phyloP scores from a whole-genome alignment of 169 alveolate species.

The Eimeria necatrix region DNA sequence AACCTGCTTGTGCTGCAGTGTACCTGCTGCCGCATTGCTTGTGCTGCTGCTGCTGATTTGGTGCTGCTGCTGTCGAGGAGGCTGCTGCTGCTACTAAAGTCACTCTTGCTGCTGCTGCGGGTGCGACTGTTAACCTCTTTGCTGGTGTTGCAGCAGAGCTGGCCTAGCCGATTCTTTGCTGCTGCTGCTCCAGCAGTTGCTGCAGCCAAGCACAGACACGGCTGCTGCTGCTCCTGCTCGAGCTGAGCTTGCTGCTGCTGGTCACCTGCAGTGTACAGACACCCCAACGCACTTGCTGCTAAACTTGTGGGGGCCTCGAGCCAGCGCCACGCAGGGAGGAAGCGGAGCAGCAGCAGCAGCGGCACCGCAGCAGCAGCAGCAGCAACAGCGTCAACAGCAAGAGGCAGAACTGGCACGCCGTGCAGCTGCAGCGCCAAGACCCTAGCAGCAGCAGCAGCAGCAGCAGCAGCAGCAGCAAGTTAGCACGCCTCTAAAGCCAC shows the following conservation, averaged over 20 bases:
- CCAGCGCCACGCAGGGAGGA: too few species aligned
- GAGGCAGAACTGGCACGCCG: too few species aligned
- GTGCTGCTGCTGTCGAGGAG: background rate
- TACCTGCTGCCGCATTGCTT: too few species aligned
- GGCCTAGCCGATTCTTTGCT: background rate
- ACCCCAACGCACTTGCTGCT: too few species aligned
- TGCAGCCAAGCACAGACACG: background rate
- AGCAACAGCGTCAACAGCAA: too few species aligned
- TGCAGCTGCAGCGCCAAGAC: background rate
- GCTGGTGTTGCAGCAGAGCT: background rate
- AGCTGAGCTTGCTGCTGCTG: background rate
- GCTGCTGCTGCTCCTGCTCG: background rate
- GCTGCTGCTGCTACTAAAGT: background rate
- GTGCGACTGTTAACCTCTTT: background rate
- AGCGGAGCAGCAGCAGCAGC: too few species aligned
- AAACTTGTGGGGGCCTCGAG: too few species aligned
- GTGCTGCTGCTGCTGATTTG: too few species aligned
- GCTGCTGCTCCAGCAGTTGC: background rate
- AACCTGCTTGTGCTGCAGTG: too few species aligned
- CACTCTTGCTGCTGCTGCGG: background rate
- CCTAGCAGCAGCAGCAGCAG: background rate
- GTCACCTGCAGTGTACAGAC: too few species aligned
- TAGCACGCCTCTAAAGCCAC: too few species aligned
- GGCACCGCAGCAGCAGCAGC: constrained; percentile 8
- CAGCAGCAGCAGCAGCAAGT: background rate